Evolutionary conservation across 2,329 filamentous ascomycete species (phyloP), one percentile per base, ranked within the genome.

Genomic region (Leptodontidium sp.): DNA sequence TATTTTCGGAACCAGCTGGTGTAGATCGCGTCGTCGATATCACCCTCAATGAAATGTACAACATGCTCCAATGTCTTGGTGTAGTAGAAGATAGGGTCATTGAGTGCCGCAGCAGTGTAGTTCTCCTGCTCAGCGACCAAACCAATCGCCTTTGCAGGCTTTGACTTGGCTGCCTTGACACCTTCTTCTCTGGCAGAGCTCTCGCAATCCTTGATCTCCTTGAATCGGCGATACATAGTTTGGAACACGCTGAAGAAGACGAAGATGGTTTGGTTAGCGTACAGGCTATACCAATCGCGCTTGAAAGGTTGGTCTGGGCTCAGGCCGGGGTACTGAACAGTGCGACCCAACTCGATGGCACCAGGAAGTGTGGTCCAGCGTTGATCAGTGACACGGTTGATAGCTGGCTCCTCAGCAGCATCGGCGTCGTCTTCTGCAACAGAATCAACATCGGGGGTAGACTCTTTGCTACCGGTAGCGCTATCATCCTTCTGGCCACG

Each of bases 241-340:
- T 97, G 90, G 79, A 99, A 96, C 70, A 97, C 90, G 74, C 91
- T 93, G 83, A 99, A 92, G 85, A 99, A 98, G 80, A 96, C 94
- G 78, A 94, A 97, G 69, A 99, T 91, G 3, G 91, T 93, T 75
- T 93, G 88, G 79, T 98, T 98, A 79, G 91, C 91, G 82, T 97
- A 99, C 78, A 98, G 89, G 78, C 95, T 95, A 83, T 93, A 97
- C 81, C 88, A 90, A 12, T 90, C 89, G 58, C 94, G 92, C 73
- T 87, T 86, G 81, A 96, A 97, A 68, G 92, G 90, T 63, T 94
- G 92, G 70, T 97, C 93, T 70, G 82, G 91, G 84, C 86, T 95
- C 75, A 87, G 87, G 81, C 85, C 89, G 77, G 85, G 88, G 73
- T 87, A 88, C 49, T 83, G 86, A 77, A 84, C 84, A 52, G 84